Evolutionary conservation across 805 yeast species (phyloP).

Genomic region (Pichia gijzeniarum): DNA sequence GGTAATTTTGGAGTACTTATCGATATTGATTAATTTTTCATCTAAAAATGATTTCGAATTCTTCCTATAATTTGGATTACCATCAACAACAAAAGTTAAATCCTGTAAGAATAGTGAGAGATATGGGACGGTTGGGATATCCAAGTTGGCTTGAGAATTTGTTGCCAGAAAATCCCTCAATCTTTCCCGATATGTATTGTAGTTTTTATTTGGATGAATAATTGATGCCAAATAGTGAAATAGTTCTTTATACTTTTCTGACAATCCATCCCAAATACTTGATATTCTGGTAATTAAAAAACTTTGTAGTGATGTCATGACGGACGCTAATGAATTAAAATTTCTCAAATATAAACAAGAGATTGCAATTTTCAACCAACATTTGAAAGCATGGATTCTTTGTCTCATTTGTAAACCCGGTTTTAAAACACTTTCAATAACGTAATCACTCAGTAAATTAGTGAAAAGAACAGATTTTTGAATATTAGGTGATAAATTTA

Average conservation of each 20-base stretch:
- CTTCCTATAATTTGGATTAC: slow-evolving; percentile 63
- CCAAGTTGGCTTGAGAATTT: slow-evolving; percentile 35
- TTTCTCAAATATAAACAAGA: slow-evolving; percentile 69
- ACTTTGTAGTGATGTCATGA: slow-evolving; percentile 69
- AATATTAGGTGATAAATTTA: slow-evolving; percentile 58
- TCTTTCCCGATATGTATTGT: slow-evolving; percentile 59
- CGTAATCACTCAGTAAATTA: slow-evolving; percentile 64
- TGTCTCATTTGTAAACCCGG: slow-evolving; percentile 42
- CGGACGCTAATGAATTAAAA: slow-evolving; percentile 73
- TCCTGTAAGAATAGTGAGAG: slow-evolving; percentile 71
- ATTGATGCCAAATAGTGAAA: slow-evolving; percentile 60
- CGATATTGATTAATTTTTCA: slow-evolving; percentile 62
- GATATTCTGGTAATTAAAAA: slow-evolving; percentile 59
- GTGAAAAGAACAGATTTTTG: slow-evolving; percentile 59
- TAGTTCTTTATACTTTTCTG: slow-evolving; percentile 54
- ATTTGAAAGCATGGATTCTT: slow-evolving; percentile 49
- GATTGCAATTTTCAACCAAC: slow-evolving; percentile 70
- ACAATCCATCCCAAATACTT: slow-evolving; percentile 52
- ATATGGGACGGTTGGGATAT: slow-evolving; percentile 69
- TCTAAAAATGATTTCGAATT: slow-evolving; percentile 44
- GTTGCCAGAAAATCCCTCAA: slow-evolving; percentile 49
- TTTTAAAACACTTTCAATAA: slow-evolving; percentile 59
- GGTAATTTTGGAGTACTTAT: slow-evolving; percentile 63
- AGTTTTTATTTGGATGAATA: slow-evolving; percentile 71
- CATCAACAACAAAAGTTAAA: slow-evolving; percentile 73